Conservation (phyloP, 176 grass and related monocot species). For the Oryza meridionalis region DNA sequence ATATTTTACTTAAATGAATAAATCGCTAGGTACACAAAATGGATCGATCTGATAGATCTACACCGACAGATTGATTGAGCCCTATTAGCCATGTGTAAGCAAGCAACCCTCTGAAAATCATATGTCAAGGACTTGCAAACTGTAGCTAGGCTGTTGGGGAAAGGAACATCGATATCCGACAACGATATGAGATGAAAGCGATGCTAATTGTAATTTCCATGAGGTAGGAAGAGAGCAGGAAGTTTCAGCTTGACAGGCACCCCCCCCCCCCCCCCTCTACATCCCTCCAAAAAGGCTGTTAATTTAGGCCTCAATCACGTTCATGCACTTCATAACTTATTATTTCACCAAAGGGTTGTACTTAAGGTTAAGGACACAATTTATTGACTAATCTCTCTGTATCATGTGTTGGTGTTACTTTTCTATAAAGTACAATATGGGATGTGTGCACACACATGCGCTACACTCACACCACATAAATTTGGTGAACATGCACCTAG, state of each 20-base stretch:
- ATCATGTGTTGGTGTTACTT: neutral
- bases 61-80: neutral
- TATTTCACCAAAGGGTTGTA: neutral
- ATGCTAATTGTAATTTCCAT: constrained; percentile 4
- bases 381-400: neutral
- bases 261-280: neutral
- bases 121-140: constrained; percentile 3
- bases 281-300: neutral
- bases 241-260: constrained; percentile 35
- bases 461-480: neutral
- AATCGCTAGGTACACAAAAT: neutral
- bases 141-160: neutral
- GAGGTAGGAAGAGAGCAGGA: constrained; percentile 25
- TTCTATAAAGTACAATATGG: neutral
- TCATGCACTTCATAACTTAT: neutral
- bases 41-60: neutral
- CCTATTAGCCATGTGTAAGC: neutral
- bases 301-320: constrained; percentile 8
- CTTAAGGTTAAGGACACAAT: neutral
- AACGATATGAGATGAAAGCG: neutral
- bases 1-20: neutral
- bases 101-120: neutral
- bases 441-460: neutral
- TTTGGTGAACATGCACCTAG: neutral
- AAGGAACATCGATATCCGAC: neutral